Evolutionary conservation across 108 stramenopile genomes (phyloP), one percentile per base, ranked within the genome.

Genomic region (Nitzschia sp.): DNA sequence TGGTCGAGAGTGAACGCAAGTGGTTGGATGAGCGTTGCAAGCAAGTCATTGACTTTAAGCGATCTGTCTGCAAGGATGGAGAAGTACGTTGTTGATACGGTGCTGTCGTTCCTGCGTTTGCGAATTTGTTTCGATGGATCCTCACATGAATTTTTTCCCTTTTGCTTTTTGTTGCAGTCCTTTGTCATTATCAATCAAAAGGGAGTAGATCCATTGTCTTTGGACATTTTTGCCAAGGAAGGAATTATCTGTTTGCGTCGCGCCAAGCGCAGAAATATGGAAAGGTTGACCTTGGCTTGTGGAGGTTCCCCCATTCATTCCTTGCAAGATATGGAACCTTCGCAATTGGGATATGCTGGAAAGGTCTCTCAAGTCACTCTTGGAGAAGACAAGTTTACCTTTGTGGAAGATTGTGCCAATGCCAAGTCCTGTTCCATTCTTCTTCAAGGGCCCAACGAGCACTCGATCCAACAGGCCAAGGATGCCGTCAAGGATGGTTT

Each of bases 221-320:
- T 99, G 41, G 97, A 99, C 83, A 97, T 98, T 73, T 96, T 99
- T 82, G 98, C 98, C 78, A 99, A 99, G 93, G 98, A 99, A 80
- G 97, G 97, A 52, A 98, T 99, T 69, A 79, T 98, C 54, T 97
- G 95, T 59, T 69, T 97, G 57, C 89, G 98, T 24, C 79, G 98
- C 41, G 98, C 98, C 70, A 99, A 99, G 81, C 85, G 98, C 41
- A 85, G 98, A 57, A 99, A 99, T 80, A 98, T 99, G 98, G 98
- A 99, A 80, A 86, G 97, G 24, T 80, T 99, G 34, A 96, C 96
- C 2, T 91, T 99, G 67, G 98, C 98, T 10, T 97, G 97, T 82
- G 97, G 98, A 46, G 98, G 98, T 56, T 79, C 80, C 39, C 92
- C 94, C 57, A 93, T 99, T 65, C 96, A 98, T 75, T 83, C 82